Percentiles rank a stretch among this genome's conserved stretches.
phyloP scores from a whole-genome alignment of 2,329 filamentous ascomycete genomes.

The Aspergillus jensenii region DNA sequence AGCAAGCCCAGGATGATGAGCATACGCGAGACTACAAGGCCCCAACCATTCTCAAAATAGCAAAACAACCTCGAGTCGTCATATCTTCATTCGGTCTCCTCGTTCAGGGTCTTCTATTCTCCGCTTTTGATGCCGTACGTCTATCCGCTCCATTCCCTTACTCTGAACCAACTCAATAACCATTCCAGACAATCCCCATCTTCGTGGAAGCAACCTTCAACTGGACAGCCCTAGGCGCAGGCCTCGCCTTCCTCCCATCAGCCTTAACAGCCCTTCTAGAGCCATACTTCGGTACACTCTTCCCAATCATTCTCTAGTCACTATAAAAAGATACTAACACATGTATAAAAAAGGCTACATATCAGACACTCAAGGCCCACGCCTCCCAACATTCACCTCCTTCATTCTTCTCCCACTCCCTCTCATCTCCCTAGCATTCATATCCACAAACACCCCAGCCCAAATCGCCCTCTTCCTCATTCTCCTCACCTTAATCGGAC shows the following conservation, averaged over 20 bases:
- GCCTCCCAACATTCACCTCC: slow-evolving; percentile 55
- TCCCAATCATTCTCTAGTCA: background rate
- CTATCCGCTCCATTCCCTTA: slow-evolving; percentile 17
- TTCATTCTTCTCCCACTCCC: slow-evolving; percentile 61
- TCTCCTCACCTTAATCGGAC: slow-evolving; percentile 61
- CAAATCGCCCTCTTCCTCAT: slow-evolving; percentile 67
- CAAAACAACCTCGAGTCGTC: slow-evolving; percentile 51
- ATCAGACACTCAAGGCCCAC: slow-evolving; percentile 60
- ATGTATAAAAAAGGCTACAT: slow-evolving; percentile 43
- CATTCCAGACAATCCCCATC: slow-evolving; percentile 47
- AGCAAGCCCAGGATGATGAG: background rate
- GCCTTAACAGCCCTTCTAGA: slow-evolving; percentile 62
- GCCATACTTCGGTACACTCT: slow-evolving; percentile 51
- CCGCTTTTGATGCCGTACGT: slow-evolving; percentile 51
- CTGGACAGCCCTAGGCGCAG: slow-evolving; percentile 58
- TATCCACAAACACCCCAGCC: slow-evolving; percentile 54
- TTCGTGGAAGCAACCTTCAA: slow-evolving; percentile 55
- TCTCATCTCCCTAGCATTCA: slow-evolving; percentile 65
- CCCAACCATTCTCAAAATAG: slow-evolving; percentile 21
- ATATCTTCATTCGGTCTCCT: slow-evolving; percentile 57
- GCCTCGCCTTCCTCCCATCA: slow-evolving; percentile 58
- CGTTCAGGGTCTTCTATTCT: slow-evolving; percentile 50
- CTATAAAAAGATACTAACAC: background rate
- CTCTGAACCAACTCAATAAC: slow-evolving; percentile 8
- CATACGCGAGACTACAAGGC: background rate